Evolutionary conservation across 169 alveolate genomes (phyloP).

Genomic region (Cryptosporidium sp.): DNA sequence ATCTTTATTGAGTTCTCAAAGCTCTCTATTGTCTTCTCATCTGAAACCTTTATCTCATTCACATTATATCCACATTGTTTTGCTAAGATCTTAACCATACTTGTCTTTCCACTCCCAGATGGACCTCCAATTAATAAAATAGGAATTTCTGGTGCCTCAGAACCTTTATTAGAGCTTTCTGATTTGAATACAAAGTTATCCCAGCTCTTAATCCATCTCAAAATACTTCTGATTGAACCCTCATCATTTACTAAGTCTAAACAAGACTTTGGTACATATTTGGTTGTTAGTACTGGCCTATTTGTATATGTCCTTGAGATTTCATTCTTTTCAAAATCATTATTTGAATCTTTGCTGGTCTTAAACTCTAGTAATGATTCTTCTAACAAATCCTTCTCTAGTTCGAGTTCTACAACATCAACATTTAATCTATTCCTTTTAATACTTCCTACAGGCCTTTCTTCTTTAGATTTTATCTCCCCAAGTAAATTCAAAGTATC

Average conservation of each 20-base stretch:
- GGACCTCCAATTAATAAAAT: constrained; percentile 84
- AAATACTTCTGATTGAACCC: constrained; percentile 81
- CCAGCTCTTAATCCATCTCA: constrained; percentile 88
- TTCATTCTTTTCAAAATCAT: neutral
- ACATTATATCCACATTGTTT: constrained; percentile 83
- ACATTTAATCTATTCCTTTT: neutral
- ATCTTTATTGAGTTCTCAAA: constrained; percentile 79
- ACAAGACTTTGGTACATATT: constrained; percentile 80
- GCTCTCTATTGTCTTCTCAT: constrained; percentile 82
- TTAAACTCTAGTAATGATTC: neutral
- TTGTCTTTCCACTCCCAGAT: constrained; percentile 86
- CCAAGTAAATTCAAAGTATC: neutral
- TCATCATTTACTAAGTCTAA: constrained; percentile 84
- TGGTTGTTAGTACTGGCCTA: constrained; percentile 28
- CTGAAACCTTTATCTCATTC: constrained; percentile 81
- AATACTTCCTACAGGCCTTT: neutral
- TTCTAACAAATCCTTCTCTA: neutral
- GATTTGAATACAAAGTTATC: constrained; percentile 80
- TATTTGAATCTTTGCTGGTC: neutral
- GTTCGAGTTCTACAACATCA: neutral
- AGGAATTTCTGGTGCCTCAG: constrained; percentile 49
- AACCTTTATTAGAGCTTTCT: neutral
- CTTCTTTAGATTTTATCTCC: neutral
- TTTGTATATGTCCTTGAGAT: neutral
- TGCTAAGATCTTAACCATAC: constrained; percentile 82